Conservation (phyloP, 2,329 filamentous ascomycete genomes). For the Talaromyces pinophilus region DNA sequence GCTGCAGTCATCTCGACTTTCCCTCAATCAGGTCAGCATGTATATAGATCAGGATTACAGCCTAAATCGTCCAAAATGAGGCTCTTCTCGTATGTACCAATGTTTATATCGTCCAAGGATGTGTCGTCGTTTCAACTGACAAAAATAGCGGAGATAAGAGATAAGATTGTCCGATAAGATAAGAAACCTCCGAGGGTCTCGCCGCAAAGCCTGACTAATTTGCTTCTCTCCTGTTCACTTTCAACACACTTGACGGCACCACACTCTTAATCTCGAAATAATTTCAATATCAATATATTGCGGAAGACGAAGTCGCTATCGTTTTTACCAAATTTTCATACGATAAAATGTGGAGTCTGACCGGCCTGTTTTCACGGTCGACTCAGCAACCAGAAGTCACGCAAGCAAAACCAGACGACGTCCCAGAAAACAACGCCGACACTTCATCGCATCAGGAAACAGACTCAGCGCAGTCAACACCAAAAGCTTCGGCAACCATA, state of each 20-base stretch:
- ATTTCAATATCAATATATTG: neutral
- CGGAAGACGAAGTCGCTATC: neutral
- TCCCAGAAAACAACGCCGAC: conserved; percentile 19
- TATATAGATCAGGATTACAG: neutral
- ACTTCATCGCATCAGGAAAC: neutral
- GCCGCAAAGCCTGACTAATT: conserved; percentile 6
- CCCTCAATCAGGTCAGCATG: neutral
- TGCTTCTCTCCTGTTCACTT: neutral
- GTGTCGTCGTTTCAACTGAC: neutral
- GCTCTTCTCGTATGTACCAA: neutral
- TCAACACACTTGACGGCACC: neutral
- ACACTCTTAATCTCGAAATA: neutral
- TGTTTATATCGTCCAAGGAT: neutral
- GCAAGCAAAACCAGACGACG: neutral
- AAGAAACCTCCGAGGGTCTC: neutral
- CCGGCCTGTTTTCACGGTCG: conserved; percentile 26
- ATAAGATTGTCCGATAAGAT: neutral
- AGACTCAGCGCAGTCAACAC: conserved; percentile 36
- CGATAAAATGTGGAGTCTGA: conserved; percentile 14
- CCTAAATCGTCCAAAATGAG: neutral
- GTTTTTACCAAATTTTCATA: neutral
- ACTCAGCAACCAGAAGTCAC: conserved; percentile 1
- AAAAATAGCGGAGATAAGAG: neutral
- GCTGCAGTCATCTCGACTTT: neutral
- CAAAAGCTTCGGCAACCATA: conserved; percentile 38